phyloP scores from a whole-genome alignment of 208 protist genomes.

The Porcisia hertigi region DNA sequence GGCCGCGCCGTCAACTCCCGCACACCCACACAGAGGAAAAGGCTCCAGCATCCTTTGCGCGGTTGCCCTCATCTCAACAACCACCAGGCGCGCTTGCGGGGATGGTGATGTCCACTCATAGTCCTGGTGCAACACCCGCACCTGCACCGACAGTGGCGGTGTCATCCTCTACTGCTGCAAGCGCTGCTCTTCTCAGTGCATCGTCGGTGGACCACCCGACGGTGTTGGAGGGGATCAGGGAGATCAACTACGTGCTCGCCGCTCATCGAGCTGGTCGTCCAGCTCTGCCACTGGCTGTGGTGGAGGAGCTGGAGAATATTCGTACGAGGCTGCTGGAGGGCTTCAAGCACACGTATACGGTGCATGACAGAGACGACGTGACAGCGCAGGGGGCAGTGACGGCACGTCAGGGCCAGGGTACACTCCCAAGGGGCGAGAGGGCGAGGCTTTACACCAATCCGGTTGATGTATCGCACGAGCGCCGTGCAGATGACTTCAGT shows the following conservation, averaged over 20 bases:
- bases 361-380: not conserved
- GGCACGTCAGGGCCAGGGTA: not conserved
- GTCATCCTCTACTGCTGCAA: not conserved
- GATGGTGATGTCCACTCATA: not conserved
- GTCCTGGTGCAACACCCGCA: not conserved
- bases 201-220: constrained; percentile 14
- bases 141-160: not conserved
- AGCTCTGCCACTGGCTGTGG: constrained; percentile 23
- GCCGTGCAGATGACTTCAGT: not conserved
- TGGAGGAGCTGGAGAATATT: constrained; percentile 56
- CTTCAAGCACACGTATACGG: constrained; percentile 6
- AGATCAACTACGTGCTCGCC: constrained; percentile 47
- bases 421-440: not conserved
- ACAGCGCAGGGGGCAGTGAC: not conserved
- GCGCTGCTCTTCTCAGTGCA: not conserved
- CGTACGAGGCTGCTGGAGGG: constrained; percentile 16
- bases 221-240: constrained; percentile 30
- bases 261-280: constrained; percentile 26
- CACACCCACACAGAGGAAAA: not conserved
- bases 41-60: not conserved
- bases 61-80: not conserved
- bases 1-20: constrained; percentile 20
- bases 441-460: no score
- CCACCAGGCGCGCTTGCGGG: not conserved
- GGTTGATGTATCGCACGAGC: not conserved